Percentiles rank a stretch among this genome's conserved stretches.
These are phyloP conservation scores for Metschnikowia continentalis DNA, from an alignment of 805 yeast species.

Conservation along the genomic window DNA sequence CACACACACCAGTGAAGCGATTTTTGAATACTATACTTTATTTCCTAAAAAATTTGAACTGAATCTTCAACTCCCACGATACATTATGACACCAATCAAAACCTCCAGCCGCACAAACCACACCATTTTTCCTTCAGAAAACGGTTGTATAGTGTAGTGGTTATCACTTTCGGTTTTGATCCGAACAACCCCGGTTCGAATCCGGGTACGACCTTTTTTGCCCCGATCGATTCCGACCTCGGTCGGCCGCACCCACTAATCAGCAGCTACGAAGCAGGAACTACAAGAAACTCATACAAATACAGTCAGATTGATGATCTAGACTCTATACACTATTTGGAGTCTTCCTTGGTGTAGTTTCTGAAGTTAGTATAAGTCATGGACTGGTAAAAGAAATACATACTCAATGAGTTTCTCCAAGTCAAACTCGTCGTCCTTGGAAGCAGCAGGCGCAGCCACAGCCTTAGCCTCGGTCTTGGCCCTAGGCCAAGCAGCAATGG, in stretches of 20 bases:
- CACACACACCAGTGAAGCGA: too few species aligned
- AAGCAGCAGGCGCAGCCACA: conserved; percentile 19
- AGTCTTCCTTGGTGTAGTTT: conserved; percentile 40
- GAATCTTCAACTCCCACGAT: too few species aligned
- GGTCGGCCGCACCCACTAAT: neutral
- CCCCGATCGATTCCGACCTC: neutral
- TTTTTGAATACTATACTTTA: too few species aligned
- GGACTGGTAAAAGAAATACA: conserved; percentile 19
- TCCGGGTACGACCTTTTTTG: conserved; percentile 68
- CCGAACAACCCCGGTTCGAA: conserved; percentile 83
- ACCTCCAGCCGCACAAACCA: too few species aligned
- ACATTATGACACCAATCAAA: too few species aligned
- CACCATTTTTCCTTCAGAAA: neutral
- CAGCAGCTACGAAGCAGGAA: neutral
- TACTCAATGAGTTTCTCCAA: conserved; percentile 41
- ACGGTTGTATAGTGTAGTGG: conserved; percentile 68
- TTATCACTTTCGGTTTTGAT: conserved; percentile 79
- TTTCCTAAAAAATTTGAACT: too few species aligned
- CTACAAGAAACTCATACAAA: too few species aligned
- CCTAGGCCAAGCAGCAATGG: conserved; percentile 37
- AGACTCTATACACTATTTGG: conserved; percentile 22
- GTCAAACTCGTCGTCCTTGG: conserved; percentile 41
- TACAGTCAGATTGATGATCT: too few species aligned
- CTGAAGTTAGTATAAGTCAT: conserved; percentile 19
- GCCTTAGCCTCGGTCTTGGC: conserved; percentile 20